Evolutionary conservation across 108 stramenopile species (phyloP), one percentile per base, ranked within the genome.

Genomic region (Cyclotella baltica): DNA sequence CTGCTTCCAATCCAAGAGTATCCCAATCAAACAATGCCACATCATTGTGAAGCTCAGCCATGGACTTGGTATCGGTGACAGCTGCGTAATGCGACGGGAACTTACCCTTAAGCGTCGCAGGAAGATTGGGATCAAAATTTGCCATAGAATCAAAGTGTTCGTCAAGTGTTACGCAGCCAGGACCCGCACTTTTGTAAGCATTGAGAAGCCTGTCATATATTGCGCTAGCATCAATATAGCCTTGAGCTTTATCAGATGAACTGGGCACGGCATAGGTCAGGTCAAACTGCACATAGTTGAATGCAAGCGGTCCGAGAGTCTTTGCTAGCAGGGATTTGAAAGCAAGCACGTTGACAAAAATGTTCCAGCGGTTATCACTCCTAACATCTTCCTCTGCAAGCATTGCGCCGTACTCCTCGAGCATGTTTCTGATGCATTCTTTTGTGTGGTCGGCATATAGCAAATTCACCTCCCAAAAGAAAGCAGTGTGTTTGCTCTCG

Each of bases 391-490:
- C 11, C 13, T 65, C 63, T 5, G 4, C 40, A 20, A 46, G 63
- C 37, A 65, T 23, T 20, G 20, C 15, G 8, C 13, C 63, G 40
- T 16, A 65, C 23, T 40, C 38, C 28, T 40, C 25, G 4, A 40
- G 37, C 61, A 62, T 62, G 15, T 62, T 62, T 5, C 10, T 8
- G 30, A 62, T 35, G 33, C 33, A 16, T 62, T 28, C 13, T 33
- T 31, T 31, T 16, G 61, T 62, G 6, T 62, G 20, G 23, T 62
- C 61, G 29, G 15, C 11, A 8, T 40, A 40, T 11, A 43, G 20
- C 6, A 43, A 65, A 37, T 65, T 65, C 13, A 65, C 63, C 63
- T 40, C 35, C 63, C 63, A 65, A 22, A 13, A 65, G 28, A 65
- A 37, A 18, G 63, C 22, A 22, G 8, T 15, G 23, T 65, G 28